Conservation (phyloP, 116 monocot genomes). For the Iris pallida region DNA sequence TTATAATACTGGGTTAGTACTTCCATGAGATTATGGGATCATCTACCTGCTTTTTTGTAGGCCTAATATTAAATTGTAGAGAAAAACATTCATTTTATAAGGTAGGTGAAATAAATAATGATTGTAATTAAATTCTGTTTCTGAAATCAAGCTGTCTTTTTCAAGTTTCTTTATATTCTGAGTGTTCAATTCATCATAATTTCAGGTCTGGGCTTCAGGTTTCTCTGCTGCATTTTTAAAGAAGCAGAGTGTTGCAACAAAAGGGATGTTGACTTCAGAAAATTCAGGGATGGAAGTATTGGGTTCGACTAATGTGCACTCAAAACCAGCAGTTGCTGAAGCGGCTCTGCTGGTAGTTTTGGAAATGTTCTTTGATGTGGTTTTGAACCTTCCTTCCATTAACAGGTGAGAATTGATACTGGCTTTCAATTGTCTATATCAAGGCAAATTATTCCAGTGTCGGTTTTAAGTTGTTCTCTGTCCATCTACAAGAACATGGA, state of each 20-base stretch:
- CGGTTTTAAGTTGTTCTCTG: no score
- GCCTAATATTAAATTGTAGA: no score
- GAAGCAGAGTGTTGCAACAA: conserved; percentile 75
- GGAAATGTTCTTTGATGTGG: conserved; percentile 82
- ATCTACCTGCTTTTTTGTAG: background rate
- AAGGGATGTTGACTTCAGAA: conserved; percentile 27
- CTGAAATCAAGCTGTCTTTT: background rate
- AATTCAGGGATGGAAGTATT: conserved; percentile 7
- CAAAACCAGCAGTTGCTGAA: conserved; percentile 54
- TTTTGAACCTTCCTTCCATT: conserved; percentile 81
- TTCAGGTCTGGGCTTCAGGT: conserved; percentile 93
- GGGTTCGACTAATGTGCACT: conserved; percentile 16
- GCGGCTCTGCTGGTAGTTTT: conserved; percentile 46
- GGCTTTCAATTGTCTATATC: no score
- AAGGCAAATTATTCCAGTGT: no score
- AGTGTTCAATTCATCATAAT: background rate
- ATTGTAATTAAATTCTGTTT: no score
- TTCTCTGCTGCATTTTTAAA: conserved; percentile 95
- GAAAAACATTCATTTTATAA: background rate
- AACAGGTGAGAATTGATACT: conserved; percentile 49
- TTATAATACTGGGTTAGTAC: background rate
- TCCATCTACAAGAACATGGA: no score
- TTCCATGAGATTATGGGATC: background rate
- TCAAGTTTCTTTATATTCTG: background rate
- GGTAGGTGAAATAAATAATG: no score